Conservation (phyloP, 768 basidiomycete species). For the Calocybe cyanea region DNA sequence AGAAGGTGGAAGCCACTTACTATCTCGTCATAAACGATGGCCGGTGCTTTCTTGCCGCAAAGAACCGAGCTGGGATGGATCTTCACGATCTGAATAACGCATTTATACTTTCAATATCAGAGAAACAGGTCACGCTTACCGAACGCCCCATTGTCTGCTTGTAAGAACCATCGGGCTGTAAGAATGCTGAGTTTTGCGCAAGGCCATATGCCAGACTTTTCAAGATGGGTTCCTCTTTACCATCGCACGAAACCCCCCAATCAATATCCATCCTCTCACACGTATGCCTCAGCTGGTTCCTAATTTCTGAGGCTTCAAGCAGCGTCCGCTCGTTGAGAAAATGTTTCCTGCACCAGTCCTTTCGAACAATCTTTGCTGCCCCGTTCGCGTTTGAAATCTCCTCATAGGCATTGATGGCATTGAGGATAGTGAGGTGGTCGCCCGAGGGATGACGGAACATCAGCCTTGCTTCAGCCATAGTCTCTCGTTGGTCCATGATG, state of each 20-base stretch:
- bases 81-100: constrained; percentile 56
- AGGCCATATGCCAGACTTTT: constrained; percentile 73
- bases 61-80: constrained; percentile 88
- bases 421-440: constrained; percentile 89
- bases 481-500: constrained; percentile 68
- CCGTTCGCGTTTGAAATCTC: constrained; percentile 50
- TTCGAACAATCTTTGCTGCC: constrained; percentile 40
- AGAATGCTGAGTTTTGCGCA: constrained; percentile 76
- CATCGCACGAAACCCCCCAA: constrained; percentile 52
- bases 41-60: constrained; percentile 75
- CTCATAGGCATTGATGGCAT: constrained; percentile 78
- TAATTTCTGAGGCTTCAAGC: constrained; percentile 71
- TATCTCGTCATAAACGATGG: constrained; percentile 91
- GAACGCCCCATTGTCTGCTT: constrained; percentile 74
- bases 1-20: constrained; percentile 40
- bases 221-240: constrained; percentile 66
- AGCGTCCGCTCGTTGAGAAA: constrained; percentile 82
- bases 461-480: constrained; percentile 60
- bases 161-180: constrained; percentile 86
- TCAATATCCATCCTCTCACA: constrained; percentile 63
- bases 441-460: constrained; percentile 84
- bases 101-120: neutral
- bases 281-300: constrained; percentile 69
- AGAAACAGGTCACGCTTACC: constrained; percentile 31
- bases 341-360: constrained; percentile 82